Evolutionary conservation across 2,329 filamentous ascomycete genomes (phyloP), one percentile per base, ranked within the genome.

Genomic region (Curvularia eragrostidis): DNA sequence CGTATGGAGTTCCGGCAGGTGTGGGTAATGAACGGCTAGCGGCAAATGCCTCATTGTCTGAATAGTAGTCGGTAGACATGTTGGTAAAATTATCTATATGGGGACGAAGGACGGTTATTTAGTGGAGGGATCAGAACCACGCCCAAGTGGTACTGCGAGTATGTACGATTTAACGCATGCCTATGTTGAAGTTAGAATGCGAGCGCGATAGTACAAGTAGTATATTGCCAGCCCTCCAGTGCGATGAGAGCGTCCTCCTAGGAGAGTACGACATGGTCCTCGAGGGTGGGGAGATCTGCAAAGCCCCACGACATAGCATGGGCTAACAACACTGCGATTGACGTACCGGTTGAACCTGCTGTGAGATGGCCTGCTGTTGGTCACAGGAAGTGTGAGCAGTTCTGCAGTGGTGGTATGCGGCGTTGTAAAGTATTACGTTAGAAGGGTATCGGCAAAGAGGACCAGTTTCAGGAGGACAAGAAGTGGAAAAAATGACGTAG

Each of bases 1-100:
- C 84, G 68, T 91, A 91, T 19, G 89, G 89, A 24, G 89, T 90
- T 63, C 89, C 87, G 34, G 84, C 83, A 10, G 91, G 88, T 34
- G 89, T 89, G 28, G 91, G 89, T 57, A 93, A 85, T 81, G 74
- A 71, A 15, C 66, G 85, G 82, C 62, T 73, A 52, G 54, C 67
- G 47, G 70, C 66, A 69, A 70, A 79, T 70, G 63, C 69, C 59
- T 79, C 75, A 52, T 79, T 77, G 47, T 82, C 79, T 52, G 75
- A 79, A 62, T 82, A 82, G 68, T 82, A 82, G 55, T 82, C 80
- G 63, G 67, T 75, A 49, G 72, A 62, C 74, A 76, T 77, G 9
- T 41, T 74, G 50, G 12, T 21, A 24, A 32, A 36, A 15, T 18
- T 28, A 36, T 26, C 10, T 34, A 30, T 39, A 30, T 12, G 15